Base-by-base conservation (phyloP, 148 eudicot genomes). In the Agrostemma githago region DNA sequence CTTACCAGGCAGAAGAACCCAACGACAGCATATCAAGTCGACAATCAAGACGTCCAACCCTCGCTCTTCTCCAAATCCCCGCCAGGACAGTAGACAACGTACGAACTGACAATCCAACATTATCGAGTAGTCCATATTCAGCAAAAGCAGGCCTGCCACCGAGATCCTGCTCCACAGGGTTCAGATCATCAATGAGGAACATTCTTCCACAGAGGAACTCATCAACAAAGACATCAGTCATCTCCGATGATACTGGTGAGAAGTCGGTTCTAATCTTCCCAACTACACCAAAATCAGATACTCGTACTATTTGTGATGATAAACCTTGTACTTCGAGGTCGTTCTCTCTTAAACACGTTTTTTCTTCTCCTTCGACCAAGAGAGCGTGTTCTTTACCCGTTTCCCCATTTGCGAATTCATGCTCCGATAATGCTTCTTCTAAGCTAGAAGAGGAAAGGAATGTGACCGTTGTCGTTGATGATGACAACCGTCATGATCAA, bases 361-460 rank as follows among this genome's bases (percentile, higher is more conserved):
- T 76, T 72, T 76, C 79, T 76, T 80, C 83, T 76, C 79, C 82
- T 39, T 76, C 79, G 66, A 76, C 79, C 63, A 80, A 66, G 63
- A 80, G 76, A 67, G 62, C 83, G 17, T 80, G 79, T 61, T 80
- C 83, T 10, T 80, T 80, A 72, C 83, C 83, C 44, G 83, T 76
- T 76, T 76, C 83, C 3, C 83, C 83, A 1, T 59, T 66, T 76
- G 79, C 83, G 59, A 72, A 76, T 76, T 66, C 76, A 48, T 76
- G 46, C 1, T 26, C 34, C 34, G 34, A 26, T 26, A 1, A n/a
- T n/a, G n/a, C n/a, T n/a, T n/a, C 34, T 60, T 41, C 70, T 57
- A 21, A 68, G 15, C 73, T 79, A 39, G 76, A 34, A 15, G 48
- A 10, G 40, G 73, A 80, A 66, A 72, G 64, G 64, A 73, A 66